Percentiles rank a stretch among this genome's conserved stretches.
These are phyloP conservation scores for Pseudogymnoascus destructans DNA, from an alignment of 2,329 filamentous ascomycete genomes.

Conservation along the genomic window DNA sequence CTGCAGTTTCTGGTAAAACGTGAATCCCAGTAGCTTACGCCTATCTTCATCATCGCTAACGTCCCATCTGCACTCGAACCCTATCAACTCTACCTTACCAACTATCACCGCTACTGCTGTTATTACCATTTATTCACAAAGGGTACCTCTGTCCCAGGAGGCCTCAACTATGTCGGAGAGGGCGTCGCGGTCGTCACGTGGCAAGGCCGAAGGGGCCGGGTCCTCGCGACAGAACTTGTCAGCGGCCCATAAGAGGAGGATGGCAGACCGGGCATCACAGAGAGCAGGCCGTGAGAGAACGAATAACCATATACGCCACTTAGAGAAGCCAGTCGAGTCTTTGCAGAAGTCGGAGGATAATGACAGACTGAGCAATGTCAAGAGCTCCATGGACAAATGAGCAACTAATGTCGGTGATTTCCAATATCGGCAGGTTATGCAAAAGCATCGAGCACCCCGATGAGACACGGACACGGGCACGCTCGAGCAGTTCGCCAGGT, in stretches of 20 bases:
- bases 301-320: slow-evolving; percentile 2
- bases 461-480: neutral
- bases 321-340: neutral
- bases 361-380: neutral
- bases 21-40: neutral
- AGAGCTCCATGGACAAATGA: neutral
- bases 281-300: neutral
- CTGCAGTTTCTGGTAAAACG: neutral
- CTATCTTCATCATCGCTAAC: neutral
- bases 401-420: neutral
- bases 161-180: neutral
- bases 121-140: neutral
- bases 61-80: neutral
- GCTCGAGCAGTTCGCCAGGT: neutral
- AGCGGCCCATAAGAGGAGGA: neutral
- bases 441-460: neutral
- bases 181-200: neutral
- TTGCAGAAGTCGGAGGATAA: neutral
- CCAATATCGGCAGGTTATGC: neutral
- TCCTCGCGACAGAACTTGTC: slow-evolving; percentile 1
- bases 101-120: neutral
- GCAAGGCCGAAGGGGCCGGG: neutral
- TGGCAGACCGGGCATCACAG: neutral
- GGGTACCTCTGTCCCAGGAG: neutral
- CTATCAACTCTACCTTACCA: neutral